Evolutionary conservation across 2,329 filamentous ascomycete species (phyloP).

Genomic region (Ceratocystis variospora): DNA sequence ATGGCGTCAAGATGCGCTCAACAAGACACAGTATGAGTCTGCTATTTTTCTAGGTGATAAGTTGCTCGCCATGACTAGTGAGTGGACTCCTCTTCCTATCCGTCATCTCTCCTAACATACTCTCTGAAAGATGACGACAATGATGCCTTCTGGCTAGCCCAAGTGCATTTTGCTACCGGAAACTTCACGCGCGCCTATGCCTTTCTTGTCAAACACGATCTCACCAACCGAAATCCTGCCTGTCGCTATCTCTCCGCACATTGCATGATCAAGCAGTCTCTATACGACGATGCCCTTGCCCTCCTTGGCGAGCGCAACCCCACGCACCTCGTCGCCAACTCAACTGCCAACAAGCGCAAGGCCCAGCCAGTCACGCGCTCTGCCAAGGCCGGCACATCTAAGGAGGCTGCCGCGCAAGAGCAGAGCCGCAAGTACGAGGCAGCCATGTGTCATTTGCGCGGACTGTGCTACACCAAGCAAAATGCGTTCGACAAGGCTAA

Average conservation of each 20-base stretch:
- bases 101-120: conserved; percentile 4
- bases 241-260: conserved; percentile 89
- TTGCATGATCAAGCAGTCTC: conserved; percentile 82
- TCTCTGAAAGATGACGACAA: conserved; percentile 60
- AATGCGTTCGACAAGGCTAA: conserved; percentile 96
- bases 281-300: conserved; percentile 75
- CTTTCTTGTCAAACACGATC: conserved; percentile 70
- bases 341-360: conserved; percentile 48
- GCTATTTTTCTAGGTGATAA: conserved; percentile 98
- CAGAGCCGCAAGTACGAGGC: conserved; percentile 65
- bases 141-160: conserved; percentile 95
- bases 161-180: conserved; percentile 88
- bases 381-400: conserved; percentile 19
- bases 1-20: conserved; percentile 90
- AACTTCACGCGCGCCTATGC: conserved; percentile 88
- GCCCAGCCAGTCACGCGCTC: conserved; percentile 37
- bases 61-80: conserved; percentile 83
- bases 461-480: conserved; percentile 89
- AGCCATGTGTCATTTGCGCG: conserved; percentile 90
- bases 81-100: conserved; percentile 24
- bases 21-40: conserved; percentile 91
- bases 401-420: conserved; percentile 21
- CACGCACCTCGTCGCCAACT: conserved; percentile 64
- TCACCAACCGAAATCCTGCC: conserved; percentile 66
- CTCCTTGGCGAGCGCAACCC: conserved; percentile 88